Conservation (phyloP, 768 basidiomycete genomes). For the Lentinula sp. region DNA sequence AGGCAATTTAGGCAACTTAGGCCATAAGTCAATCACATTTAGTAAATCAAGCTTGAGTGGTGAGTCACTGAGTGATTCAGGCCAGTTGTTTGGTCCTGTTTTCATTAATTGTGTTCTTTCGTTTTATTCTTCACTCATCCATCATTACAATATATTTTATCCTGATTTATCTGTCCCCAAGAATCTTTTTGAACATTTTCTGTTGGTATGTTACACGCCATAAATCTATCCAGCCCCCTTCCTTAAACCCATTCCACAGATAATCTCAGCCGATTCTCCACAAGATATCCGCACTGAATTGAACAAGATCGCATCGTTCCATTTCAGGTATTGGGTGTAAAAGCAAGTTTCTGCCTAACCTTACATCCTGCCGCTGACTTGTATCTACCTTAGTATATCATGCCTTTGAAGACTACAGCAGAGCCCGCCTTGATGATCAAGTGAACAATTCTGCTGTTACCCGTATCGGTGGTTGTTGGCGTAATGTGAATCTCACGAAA, state of each 20-base stretch:
- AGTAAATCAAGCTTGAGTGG: no score
- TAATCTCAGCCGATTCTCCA: constrained; percentile 17
- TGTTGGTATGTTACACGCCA: constrained; percentile 46
- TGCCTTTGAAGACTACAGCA: constrained; percentile 93
- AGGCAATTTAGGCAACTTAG: no score
- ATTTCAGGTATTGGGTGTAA: no score
- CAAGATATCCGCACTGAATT: constrained; percentile 80
- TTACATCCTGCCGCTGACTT: constrained; percentile 1
- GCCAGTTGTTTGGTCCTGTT: no score
- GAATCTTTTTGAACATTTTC: constrained; percentile 93
- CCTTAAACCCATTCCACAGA: neutral
- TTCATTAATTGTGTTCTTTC: no score
- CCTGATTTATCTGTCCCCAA: constrained; percentile 83
- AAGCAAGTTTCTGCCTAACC: no score
- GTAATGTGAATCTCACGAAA: constrained; percentile 79
- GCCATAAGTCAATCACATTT: no score
- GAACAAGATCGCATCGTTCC: constrained; percentile 56
- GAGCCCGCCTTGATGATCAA: constrained; percentile 80
- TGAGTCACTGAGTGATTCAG: no score
- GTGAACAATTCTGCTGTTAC: constrained; percentile 95
- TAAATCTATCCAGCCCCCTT: no score
- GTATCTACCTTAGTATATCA: constrained; percentile 67
- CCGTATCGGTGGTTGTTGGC: constrained; percentile 77
- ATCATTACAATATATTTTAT: no score
- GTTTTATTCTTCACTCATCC: no score